Base-by-base conservation (phyloP, 2,329 filamentous ascomycete genomes). In the Aureobasidium sp. region DNA sequence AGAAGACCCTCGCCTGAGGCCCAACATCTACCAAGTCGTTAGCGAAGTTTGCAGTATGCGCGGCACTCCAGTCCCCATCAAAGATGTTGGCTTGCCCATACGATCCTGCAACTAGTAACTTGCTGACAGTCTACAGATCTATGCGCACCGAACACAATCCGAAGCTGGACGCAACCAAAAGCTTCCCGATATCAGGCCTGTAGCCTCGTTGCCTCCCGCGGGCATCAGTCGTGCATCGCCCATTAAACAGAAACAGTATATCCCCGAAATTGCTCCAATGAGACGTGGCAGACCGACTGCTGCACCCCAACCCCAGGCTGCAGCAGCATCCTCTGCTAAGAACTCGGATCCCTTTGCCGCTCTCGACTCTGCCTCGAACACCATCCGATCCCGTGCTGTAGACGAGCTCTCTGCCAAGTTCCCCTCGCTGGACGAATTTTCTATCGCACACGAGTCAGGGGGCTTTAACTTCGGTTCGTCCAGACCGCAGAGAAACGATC, bases 231-330 rank as follows among this genome's bases (percentile, higher is more conserved):
- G 59, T 44, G 48, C 50, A 3, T 49, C 89, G n/a, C 85, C 88
- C 2, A 77, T 85, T 29, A 84, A 88, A 61, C 83, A 88, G 67
- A 84, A 88, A 60, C 84, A 88, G 67, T 78, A 82, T 9, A 86
- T 97, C 60, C 94, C 94, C 9, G 91, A 97, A 27, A 91, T 99
- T 64, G 86, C 89, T 40, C 94, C 93, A 0, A 97, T 97, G 94
- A 85, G 94, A 64, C 84, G 94, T 76, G 94, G 94, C 4, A 82
- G 91, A 64, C 89, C 91, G 5, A 79, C 81, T 5, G 81, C 76
- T 19, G 78, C 80, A 62, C 73, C 76, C 27, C 78, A 78, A 62
- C 67, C 68, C 2, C 74, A 65, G 75, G 72, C 73, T 77, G 74
- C 68, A 8, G 91, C 89, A 5, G 45, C 15, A 24, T 48, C 45